These are phyloP conservation scores for Francoa sonchifolia DNA, from an alignment of 441 rosid genomes.

Conservation along the genomic window DNA sequence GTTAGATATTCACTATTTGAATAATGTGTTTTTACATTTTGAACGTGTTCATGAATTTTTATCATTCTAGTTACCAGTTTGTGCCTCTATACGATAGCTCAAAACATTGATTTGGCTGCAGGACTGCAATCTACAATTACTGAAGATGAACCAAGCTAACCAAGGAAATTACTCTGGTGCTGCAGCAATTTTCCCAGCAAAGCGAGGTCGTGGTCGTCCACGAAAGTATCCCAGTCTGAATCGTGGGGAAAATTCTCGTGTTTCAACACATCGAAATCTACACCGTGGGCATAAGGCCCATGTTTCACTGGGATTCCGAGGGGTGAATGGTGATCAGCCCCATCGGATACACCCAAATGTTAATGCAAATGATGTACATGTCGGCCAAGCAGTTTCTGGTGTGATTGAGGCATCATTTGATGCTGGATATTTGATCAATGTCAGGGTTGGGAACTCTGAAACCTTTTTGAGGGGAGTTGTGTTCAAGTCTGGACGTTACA, in stretches of 20 bases:
- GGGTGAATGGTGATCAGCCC: slow-evolving; percentile 22
- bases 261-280: slow-evolving; percentile 11
- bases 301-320: slow-evolving; percentile 25
- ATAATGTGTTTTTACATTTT: too few species aligned
- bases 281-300: slow-evolving; percentile 20
- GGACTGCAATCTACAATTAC: too few species aligned
- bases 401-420: slow-evolving; percentile 72
- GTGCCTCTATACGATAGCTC: too few species aligned
- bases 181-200: slow-evolving; percentile 33
- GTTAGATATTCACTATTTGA: too few species aligned
- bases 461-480: slow-evolving; percentile 62
- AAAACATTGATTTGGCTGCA: too few species aligned
- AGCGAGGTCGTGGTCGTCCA: slow-evolving; percentile 87
- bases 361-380: slow-evolving; percentile 21
- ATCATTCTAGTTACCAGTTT: too few species aligned
- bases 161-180: slow-evolving; percentile 28
- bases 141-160: slow-evolving; percentile 43
- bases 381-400: slow-evolving; percentile 58
- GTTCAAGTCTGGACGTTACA: slow-evolving; percentile 53
- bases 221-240: slow-evolving; percentile 39
- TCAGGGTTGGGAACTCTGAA: slow-evolving; percentile 52
- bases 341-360: slow-evolving; percentile 19
- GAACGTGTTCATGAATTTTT: too few species aligned
- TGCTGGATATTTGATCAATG: slow-evolving; percentile 69
- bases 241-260: slow-evolving; percentile 9